phyloP scores from a whole-genome alignment of 1,284 basidiomycete species.

The Mixia osmundae region DNA sequence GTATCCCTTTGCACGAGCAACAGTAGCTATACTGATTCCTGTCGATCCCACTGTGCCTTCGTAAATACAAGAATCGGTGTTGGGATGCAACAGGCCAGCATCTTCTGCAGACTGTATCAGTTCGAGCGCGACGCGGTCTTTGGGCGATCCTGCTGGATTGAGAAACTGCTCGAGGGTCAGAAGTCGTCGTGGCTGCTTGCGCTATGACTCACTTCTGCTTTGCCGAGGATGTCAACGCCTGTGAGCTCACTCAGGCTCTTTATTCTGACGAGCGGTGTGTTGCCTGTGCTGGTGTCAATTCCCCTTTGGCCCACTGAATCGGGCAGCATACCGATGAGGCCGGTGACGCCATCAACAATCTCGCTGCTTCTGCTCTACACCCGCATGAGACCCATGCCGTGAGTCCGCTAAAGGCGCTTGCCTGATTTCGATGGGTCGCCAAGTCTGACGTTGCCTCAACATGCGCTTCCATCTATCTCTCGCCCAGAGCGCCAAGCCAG shows the following conservation, averaged over 20 bases:
- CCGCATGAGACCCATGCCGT: not conserved
- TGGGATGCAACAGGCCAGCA: constrained; percentile 52
- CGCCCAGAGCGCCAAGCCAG: constrained; percentile 9
- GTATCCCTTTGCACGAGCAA: constrained; percentile 47
- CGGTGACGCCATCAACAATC: constrained; percentile 14
- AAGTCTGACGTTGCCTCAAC: not conserved
- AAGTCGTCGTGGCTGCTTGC: not conserved
- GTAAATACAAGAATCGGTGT: constrained; percentile 81
- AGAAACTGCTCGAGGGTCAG: constrained; percentile 38
- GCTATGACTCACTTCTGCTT: constrained; percentile 45
- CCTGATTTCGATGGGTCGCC: no score
- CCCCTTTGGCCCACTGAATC: not conserved
- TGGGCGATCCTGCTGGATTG: constrained; percentile 92
- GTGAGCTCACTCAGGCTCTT: constrained; percentile 70
- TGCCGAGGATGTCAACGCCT: constrained; percentile 86
- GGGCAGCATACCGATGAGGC: constrained; percentile 40
- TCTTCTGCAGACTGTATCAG: constrained; percentile 85
- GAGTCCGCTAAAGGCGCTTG: no score
- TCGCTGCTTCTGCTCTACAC: not conserved
- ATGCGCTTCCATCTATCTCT: constrained; percentile 8
- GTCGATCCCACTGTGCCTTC: constrained; percentile 96
- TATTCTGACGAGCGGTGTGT: constrained; percentile 80
- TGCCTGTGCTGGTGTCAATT: constrained; percentile 32
- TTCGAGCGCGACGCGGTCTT: constrained; percentile 55
- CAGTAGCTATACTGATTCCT: constrained; percentile 84